These are phyloP conservation scores for Capronia epimyces DNA, from an alignment of 2,329 filamentous ascomycete species.

Conservation along the genomic window DNA sequence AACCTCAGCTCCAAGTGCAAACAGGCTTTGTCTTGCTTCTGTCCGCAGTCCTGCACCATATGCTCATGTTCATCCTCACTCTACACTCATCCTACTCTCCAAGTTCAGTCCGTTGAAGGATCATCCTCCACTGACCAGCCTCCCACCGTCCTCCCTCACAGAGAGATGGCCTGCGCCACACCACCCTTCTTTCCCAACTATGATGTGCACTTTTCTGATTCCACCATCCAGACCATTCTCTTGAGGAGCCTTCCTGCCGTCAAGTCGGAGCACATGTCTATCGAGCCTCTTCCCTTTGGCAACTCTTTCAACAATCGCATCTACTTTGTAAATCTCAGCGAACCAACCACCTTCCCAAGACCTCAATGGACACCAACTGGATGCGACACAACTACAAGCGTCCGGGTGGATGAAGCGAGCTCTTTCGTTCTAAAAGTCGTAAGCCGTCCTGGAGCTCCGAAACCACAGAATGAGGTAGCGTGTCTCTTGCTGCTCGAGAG, in stretches of 20 bases:
- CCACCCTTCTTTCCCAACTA: slow-evolving; percentile 22
- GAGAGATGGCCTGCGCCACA: slow-evolving; percentile 8
- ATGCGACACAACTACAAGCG: slow-evolving; percentile 5
- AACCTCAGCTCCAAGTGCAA: slow-evolving; percentile 2
- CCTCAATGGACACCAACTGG: slow-evolving; percentile 9
- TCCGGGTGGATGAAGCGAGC: slow-evolving; percentile 3
- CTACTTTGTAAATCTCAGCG: slow-evolving; percentile 23
- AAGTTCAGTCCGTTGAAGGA: neutral
- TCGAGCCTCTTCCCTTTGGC: slow-evolving; percentile 16
- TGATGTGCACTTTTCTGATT: slow-evolving; percentile 21
- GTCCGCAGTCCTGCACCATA: neutral
- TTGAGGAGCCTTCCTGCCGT: slow-evolving; percentile 16
- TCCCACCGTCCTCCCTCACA: neutral
- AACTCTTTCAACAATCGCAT: slow-evolving; percentile 27
- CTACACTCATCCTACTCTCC: neutral
- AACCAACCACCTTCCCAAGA: slow-evolving; percentile 3
- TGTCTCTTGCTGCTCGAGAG: slow-evolving; percentile 19
- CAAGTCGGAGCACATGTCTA: slow-evolving; percentile 14
- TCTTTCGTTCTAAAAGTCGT: slow-evolving; percentile 22
- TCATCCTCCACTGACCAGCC: neutral
- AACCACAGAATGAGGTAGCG: slow-evolving; percentile 25
- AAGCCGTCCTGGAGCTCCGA: slow-evolving; percentile 14
- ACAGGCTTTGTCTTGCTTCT: neutral
- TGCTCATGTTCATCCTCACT: neutral
- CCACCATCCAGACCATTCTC: slow-evolving; percentile 21